Conservation (phyloP, 2,329 filamentous ascomycete species). For the Trichoderma sp. region DNA sequence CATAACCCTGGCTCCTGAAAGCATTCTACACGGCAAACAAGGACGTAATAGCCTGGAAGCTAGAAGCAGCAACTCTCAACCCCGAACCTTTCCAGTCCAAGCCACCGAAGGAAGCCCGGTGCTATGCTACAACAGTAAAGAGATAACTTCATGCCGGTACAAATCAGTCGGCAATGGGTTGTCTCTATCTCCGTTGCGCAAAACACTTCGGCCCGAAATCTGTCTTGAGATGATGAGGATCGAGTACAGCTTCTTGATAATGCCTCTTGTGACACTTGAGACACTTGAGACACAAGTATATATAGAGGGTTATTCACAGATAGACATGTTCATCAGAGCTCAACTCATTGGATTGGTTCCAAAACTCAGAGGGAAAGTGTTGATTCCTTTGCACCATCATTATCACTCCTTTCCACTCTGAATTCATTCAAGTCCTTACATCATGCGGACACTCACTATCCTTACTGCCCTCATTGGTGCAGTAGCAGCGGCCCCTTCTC, state of each 20-base stretch:
- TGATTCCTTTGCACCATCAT: background rate
- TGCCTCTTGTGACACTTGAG: too few species aligned
- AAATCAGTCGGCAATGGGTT: background rate
- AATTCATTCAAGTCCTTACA: background rate
- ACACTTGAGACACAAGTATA: background rate
- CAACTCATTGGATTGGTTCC: background rate
- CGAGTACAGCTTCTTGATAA: background rate
- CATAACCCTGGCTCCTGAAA: background rate
- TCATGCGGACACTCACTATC: background rate
- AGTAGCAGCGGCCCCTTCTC: constrained; percentile 1
- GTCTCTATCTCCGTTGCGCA: background rate
- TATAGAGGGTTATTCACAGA: background rate
- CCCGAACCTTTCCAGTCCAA: background rate
- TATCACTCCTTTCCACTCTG: background rate
- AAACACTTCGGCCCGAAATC: background rate
- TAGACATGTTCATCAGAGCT: background rate
- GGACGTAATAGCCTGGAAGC: background rate
- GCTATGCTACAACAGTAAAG: constrained; percentile 3
- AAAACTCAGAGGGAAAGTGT: background rate
- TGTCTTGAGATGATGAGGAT: background rate
- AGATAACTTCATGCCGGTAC: background rate
- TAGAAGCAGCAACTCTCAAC: background rate
- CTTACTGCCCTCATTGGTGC: constrained; percentile 1
- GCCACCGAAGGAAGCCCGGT: constrained; percentile 7
- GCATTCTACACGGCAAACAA: background rate